Percentiles rank a stretch among this genome's conserved stretches.
phyloP scores from a whole-genome alignment of 169 alveolate species.

The Eimeria acervulina region DNA sequence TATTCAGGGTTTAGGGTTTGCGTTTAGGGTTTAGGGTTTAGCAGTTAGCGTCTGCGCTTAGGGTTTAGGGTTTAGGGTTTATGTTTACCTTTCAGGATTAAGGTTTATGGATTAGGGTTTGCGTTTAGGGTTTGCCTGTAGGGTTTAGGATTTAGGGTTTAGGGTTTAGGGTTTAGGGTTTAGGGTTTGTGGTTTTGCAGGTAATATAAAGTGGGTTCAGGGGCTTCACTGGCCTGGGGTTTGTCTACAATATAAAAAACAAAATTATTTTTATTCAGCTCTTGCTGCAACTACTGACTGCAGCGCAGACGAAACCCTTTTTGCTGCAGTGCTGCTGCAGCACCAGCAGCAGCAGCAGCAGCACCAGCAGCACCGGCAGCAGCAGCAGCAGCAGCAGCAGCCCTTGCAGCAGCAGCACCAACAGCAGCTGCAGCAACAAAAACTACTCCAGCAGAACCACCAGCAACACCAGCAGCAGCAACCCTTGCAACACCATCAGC shows the following conservation, averaged over 20 bases:
- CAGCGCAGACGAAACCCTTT: not conserved
- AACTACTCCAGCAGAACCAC: no score
- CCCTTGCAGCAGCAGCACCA: constrained; percentile 2
- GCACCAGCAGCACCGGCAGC: constrained; percentile 32
- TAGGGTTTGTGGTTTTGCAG: not conserved
- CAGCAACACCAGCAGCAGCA: constrained; percentile 30
- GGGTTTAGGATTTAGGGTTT: constrained; percentile 24
- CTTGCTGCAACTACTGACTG: not conserved
- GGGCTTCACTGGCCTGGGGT: not conserved
- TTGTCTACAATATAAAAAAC: not conserved
- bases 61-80: constrained; percentile 31
- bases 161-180: constrained; percentile 14
- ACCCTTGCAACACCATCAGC: constrained; percentile 7
- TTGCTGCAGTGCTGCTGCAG: constrained; percentile 22
- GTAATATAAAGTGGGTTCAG: not conserved
- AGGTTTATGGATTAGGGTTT: constrained; percentile 28
- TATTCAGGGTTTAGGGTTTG: constrained; percentile 40
- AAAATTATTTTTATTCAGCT: not conserved
- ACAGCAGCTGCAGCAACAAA: constrained; percentile 17
- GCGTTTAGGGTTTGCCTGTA: constrained; percentile 7
- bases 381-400: constrained; percentile 45
- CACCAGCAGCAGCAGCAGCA: constrained; percentile 37
- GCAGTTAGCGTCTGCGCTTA: not conserved
- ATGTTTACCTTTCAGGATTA: not conserved
- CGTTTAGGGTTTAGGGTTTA: constrained; percentile 12